Evolutionary conservation across 2,329 filamentous ascomycete genomes (phyloP).

Genomic region (Phoma sp.): DNA sequence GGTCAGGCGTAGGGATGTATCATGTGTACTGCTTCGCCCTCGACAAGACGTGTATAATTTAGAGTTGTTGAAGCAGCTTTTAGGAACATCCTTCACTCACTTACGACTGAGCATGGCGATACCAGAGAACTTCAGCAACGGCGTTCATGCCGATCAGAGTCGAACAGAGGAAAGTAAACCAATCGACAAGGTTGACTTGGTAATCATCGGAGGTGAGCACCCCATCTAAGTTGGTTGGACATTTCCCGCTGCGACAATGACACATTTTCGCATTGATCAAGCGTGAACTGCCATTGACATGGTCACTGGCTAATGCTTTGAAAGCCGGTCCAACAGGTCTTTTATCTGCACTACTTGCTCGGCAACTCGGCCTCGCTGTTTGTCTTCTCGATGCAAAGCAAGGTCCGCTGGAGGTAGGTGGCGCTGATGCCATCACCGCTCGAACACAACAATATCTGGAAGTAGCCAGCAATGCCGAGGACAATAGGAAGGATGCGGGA

Average conservation of each 20-base stretch:
- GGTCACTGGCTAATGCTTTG: too few relatives aligned
- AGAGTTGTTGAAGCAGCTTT: too few relatives aligned
- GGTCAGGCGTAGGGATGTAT: too few relatives aligned
- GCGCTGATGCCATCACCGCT: constrained; percentile 60
- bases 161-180: neutral
- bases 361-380: constrained; percentile 53
- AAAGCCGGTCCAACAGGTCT: constrained; percentile 59
- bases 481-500: constrained; percentile 6
- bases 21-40: too few relatives aligned
- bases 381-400: constrained; percentile 51
- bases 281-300: too few relatives aligned
- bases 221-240: too few relatives aligned
- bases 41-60: too few relatives aligned
- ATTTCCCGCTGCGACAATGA: too few relatives aligned
- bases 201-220: constrained; percentile 26
- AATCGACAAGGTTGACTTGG: constrained; percentile 17
- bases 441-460: constrained; percentile 60
- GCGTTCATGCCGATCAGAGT: neutral
- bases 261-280: too few relatives aligned
- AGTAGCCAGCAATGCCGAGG: constrained; percentile 53
- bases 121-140: neutral
- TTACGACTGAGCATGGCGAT: constrained; percentile 11
- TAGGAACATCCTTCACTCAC: too few relatives aligned
- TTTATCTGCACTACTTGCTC: constrained; percentile 55
- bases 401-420: constrained; percentile 51